Evolutionary conservation across 1,284 basidiomycete species (phyloP).

Genomic region (Malassezia brasiliensis): DNA sequence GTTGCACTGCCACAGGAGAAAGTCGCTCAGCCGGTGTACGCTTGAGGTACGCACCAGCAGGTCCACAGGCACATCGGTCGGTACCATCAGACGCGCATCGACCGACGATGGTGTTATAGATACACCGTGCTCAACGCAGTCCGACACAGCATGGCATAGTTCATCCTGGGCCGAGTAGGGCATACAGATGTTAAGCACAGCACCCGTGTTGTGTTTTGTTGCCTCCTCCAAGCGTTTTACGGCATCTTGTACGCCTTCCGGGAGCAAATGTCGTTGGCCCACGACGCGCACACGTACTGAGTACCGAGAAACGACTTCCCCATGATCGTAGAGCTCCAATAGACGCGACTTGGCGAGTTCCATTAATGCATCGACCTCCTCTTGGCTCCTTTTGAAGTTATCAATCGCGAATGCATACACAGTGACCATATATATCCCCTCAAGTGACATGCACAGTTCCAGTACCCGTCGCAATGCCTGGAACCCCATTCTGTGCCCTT

Average conservation of each 20-base stretch:
- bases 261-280: constrained; percentile 68
- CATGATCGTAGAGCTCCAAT: constrained; percentile 68
- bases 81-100: constrained; percentile 48
- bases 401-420: constrained; percentile 95
- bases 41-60: constrained; percentile 85
- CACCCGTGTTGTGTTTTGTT: constrained; percentile 67
- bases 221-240: constrained; percentile 66
- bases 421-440: constrained; percentile 57
- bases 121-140: not conserved
- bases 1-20: constrained; percentile 77
- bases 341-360: constrained; percentile 69
- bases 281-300: constrained; percentile 76
- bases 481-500: constrained; percentile 79
- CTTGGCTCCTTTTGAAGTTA: constrained; percentile 80
- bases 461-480: constrained; percentile 59
- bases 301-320: constrained; percentile 53
- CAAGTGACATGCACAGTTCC: constrained; percentile 37
- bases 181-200: constrained; percentile 86
- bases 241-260: constrained; percentile 62
- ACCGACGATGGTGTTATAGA: constrained; percentile 14
- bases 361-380: constrained; percentile 84
- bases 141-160: constrained; percentile 52
- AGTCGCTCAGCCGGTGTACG: constrained; percentile 81
- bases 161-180: constrained; percentile 88
- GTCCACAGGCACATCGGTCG: constrained; percentile 60